Conservation (phyloP, 208 protist species). For the Trypanosoma avium region DNA sequence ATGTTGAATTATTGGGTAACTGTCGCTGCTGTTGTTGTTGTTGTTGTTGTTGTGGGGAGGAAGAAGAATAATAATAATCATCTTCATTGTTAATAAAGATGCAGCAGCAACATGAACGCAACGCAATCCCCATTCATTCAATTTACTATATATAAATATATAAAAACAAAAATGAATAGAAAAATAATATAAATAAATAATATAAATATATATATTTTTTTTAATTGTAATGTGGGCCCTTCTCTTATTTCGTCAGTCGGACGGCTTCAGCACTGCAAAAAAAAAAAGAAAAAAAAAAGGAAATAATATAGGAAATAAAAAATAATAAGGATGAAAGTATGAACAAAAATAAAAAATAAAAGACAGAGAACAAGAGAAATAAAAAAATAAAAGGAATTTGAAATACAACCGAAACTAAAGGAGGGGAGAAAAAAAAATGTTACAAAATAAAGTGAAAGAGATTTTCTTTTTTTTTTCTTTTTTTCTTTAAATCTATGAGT, state of each 20-base stretch:
- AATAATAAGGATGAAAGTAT: not conserved
- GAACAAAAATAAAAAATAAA: conserved; percentile 3
- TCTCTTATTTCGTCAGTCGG: no score
- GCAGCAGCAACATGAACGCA: conserved; percentile 31
- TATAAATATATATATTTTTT: not conserved
- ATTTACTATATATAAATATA: no score
- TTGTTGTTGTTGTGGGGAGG: not conserved
- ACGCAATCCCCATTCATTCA: conserved; percentile 13
- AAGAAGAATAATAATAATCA: not conserved
- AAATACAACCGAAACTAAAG: not conserved
- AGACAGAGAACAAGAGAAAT: not conserved
- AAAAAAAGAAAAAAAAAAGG: conserved; percentile 5
- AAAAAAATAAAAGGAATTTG: not conserved
- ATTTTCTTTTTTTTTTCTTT: no score
- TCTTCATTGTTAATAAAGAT: not conserved
- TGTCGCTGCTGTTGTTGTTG: not conserved
- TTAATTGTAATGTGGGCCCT: no score
- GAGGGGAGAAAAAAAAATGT: no score
- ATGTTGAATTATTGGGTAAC: no score
- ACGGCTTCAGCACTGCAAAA: not conserved
- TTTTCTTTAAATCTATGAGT: no score
- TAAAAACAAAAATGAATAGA: no score
- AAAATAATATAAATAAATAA: not conserved
- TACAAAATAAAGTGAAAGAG: no score
- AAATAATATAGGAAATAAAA: not conserved